Base-by-base conservation (phyloP, 495 filamentous ascomycete species). In the Trichocladium antarcticum region DNA sequence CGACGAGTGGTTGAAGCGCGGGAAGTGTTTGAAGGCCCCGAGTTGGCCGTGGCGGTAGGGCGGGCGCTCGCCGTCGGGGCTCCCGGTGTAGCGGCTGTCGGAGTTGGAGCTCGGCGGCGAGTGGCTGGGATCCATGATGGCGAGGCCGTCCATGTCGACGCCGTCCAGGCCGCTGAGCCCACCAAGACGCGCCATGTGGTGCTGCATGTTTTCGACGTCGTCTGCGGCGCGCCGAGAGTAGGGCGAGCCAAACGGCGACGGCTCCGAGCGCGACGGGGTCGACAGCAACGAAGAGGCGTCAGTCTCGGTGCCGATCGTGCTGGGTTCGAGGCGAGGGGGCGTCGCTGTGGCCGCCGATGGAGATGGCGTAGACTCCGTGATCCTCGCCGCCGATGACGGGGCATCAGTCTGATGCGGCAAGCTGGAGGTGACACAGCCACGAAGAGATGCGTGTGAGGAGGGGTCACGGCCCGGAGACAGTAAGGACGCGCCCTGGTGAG, bases 1-100 rank as follows among this genome's bases (percentile, higher is more conserved):
- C 32, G 47, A 49, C 3, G 38, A 28, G 37, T 49, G 47, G 16
- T 49, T 37, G 19, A 42, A 49, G 8, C 47, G 47, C 1, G 47
- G 31, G 22, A 43, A 49, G 21, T 28, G 47, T 7, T 20, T 17
- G 39, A 42, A 34, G 6, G 29, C 19, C 6, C 37, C 46, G 6
- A 35, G 10, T 19, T 49, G 46, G 37, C 37, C 46, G 28, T 41
- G 37, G 2, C 19, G 46, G n/a, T 39, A 31, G n/a, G 15, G 22
- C 14, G 31, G 36, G 3, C 5, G 27, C 11, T 34, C 28, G 28
- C 22, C 11, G 2, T 1, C 1, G 14, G 21, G 15, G 10, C 6
- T 37, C 28, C 19, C 16, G n/a, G n/a, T n/a, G n/a, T n/a, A n/a
- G 24, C 24, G 4, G 8, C 24, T 8, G 24, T 27, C 8, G 24